phyloP scores from a whole-genome alignment of 495 filamentous ascomycete species.

The Penicillium ochrochloron region DNA sequence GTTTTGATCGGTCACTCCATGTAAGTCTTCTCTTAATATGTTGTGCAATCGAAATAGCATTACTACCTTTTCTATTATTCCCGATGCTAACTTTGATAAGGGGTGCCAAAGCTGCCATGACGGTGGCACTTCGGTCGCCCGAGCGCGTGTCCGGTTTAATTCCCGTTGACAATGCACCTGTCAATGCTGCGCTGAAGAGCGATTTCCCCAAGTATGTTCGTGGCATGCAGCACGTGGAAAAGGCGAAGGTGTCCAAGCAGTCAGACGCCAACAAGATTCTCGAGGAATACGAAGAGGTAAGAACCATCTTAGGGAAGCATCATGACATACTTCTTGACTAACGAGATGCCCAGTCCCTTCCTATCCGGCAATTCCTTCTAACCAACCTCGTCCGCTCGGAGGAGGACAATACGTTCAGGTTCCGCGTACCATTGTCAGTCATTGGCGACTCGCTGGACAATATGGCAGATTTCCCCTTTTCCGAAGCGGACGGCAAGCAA shows the following conservation, averaged over 20 bases:
- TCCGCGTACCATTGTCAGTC: constrained; percentile 64
- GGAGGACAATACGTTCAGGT: constrained; percentile 49
- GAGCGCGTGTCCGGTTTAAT: constrained; percentile 69
- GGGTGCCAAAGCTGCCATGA: constrained; percentile 96
- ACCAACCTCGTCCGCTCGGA: constrained; percentile 74
- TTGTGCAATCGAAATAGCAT: neutral
- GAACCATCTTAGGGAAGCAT: neutral
- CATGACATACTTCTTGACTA: constrained; percentile 3
- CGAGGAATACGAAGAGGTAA: constrained; percentile 71
- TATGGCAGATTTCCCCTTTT: constrained; percentile 83
- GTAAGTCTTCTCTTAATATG: constrained; percentile 49
- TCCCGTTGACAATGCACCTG: constrained; percentile 90
- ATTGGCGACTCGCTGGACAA: constrained; percentile 62
- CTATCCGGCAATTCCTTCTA: constrained; percentile 88
- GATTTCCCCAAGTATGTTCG: constrained; percentile 82
- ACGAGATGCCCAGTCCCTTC: constrained; percentile 55
- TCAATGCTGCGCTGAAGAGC: constrained; percentile 72
- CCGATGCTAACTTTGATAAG: constrained; percentile 41
- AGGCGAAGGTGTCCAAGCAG: constrained; percentile 60
- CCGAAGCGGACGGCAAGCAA: constrained; percentile 53
- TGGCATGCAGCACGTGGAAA: constrained; percentile 83
- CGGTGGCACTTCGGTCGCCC: constrained; percentile 73
- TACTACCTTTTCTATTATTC: neutral
- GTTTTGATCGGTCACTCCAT: constrained; percentile 95
- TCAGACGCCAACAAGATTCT: constrained; percentile 83